These are phyloP conservation scores for Tolypocladium sp. DNA, from an alignment of 2,329 filamentous ascomycete species.

Conservation along the genomic window DNA sequence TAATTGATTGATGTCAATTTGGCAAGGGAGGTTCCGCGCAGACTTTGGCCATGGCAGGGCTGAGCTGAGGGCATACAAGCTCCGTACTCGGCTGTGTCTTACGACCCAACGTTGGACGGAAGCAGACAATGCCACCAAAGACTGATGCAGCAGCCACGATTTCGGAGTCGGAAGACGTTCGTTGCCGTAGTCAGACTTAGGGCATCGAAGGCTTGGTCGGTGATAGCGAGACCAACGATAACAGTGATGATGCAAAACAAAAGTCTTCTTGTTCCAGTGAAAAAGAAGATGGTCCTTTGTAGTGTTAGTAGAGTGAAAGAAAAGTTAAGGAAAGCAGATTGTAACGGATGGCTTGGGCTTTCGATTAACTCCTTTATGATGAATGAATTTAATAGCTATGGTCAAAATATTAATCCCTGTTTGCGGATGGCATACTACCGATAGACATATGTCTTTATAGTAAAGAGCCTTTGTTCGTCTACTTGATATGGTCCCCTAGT, in stretches of 20 bases:
- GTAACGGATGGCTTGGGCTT: conserved; percentile 15
- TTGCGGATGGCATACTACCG: conserved; percentile 14
- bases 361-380: conserved; percentile 18
- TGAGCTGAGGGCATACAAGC: too few relatives aligned
- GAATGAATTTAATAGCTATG: conserved; percentile 20
- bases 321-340: background rate
- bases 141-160: too few relatives aligned
- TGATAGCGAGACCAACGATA: too few relatives aligned
- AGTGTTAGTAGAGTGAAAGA: background rate
- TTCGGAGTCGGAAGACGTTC: too few relatives aligned
- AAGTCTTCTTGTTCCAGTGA: conserved; percentile 4
- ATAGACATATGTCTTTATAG: conserved; percentile 20
- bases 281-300: conserved; percentile 17
- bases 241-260: too few relatives aligned
- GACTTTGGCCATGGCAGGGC: background rate
- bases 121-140: too few relatives aligned
- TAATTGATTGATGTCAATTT: background rate
- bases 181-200: too few relatives aligned
- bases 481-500: background rate
- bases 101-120: too few relatives aligned
- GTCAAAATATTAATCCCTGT: conserved; percentile 10
- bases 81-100: too few relatives aligned
- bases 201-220: background rate
- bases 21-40: too few relatives aligned
- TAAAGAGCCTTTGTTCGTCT: conserved; percentile 17